Conservation (phyloP, 345 rosid species). For the Noccaea bulbosa region DNA sequence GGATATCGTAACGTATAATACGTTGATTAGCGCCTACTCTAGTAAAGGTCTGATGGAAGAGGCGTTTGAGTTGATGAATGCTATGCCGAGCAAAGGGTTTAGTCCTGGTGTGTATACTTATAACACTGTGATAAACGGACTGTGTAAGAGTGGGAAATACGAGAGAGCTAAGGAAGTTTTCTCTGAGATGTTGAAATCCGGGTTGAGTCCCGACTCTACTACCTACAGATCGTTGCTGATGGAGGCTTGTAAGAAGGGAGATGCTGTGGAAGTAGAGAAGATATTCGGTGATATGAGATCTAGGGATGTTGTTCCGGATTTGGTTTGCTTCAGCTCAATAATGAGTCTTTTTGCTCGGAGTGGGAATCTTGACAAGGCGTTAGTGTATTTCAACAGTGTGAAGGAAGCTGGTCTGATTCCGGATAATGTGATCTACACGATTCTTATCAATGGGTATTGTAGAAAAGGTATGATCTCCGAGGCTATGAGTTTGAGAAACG, state of each 20-base stretch:
- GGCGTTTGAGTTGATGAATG: conserved; percentile 63
- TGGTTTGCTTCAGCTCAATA: conserved; percentile 66
- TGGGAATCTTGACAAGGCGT: conserved; percentile 58
- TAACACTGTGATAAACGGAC: conserved; percentile 66
- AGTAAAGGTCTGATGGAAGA: conserved; percentile 63
- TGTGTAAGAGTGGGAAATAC: conserved; percentile 58
- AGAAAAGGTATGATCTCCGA: conserved; percentile 57
- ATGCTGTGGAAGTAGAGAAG: conserved; percentile 52
- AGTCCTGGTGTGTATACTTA: conserved; percentile 67
- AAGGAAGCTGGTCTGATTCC: conserved; percentile 63
- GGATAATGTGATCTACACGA: conserved; percentile 69
- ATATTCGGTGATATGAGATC: conserved; percentile 60
- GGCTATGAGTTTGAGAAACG: conserved; percentile 69
- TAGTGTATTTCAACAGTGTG: conserved; percentile 55
- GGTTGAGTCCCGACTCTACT: conserved; percentile 66
- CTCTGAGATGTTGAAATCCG: conserved; percentile 57
- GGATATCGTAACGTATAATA: conserved; percentile 73
- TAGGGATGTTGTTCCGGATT: conserved; percentile 61
- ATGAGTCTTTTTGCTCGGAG: conserved; percentile 56
- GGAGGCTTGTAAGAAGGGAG: conserved; percentile 65
- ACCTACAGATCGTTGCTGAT: conserved; percentile 72
- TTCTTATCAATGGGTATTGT: conserved; percentile 77
- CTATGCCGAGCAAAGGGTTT: conserved; percentile 66
- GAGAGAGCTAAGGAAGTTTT: conserved; percentile 66
- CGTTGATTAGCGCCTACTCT: conserved; percentile 67